Conservation (phyloP, 768 basidiomycete species). For the Naganishia antarctica region DNA sequence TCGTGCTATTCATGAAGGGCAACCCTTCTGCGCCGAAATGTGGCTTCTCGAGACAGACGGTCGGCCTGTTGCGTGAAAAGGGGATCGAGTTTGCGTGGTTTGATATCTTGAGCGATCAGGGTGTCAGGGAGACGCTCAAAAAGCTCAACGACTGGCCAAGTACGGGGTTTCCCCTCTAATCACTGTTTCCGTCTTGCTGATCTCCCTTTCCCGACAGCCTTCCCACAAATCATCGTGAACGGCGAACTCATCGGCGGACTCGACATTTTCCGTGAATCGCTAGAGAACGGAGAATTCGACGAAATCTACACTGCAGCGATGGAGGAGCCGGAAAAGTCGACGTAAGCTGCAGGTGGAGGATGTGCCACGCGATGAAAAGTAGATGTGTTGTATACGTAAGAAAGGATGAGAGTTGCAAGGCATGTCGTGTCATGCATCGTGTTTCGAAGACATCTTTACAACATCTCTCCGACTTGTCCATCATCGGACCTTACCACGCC, state of each 20-base stretch:
- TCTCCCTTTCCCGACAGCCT: constrained; percentile 22
- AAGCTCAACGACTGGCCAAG: constrained; percentile 82
- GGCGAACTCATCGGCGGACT: constrained; percentile 94
- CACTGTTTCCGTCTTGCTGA: not conserved
- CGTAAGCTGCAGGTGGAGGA: not conserved
- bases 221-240: constrained; percentile 52
- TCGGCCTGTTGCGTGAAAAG: constrained; percentile 62
- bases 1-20: constrained; percentile 91
- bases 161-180: constrained; percentile 30
- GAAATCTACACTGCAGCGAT: constrained; percentile 48
- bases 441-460: too few species aligned
- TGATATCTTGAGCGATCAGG: constrained; percentile 77
- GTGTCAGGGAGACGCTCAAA: constrained; percentile 69
- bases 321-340: constrained; percentile 13
- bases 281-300: constrained; percentile 68
- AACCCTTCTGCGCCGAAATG: constrained; percentile 70
- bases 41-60: constrained; percentile 76
- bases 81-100: constrained; percentile 67
- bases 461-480: too few species aligned
- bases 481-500: not conserved
- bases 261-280: constrained; percentile 87
- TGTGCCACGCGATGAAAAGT: too few species aligned
- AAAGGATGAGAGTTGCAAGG: too few species aligned
- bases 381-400: constrained; percentile 2
- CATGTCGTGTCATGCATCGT: too few species aligned